These are phyloP conservation scores for Austropuccinia psidii DNA, from an alignment of 1,284 basidiomycete species.

Conservation along the genomic window DNA sequence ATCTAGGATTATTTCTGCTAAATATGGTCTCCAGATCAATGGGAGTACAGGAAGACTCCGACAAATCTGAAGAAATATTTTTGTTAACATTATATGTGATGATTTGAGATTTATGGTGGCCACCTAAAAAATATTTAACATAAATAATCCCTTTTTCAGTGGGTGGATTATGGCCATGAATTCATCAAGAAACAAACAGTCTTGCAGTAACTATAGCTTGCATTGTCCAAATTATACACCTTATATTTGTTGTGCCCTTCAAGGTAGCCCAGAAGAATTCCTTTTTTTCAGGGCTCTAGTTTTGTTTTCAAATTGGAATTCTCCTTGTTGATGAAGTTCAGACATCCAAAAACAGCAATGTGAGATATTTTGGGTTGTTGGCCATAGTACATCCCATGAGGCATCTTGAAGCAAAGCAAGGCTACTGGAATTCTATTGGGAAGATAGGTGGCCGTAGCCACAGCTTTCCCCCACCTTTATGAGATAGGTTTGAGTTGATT, in stretches of 20 bases:
- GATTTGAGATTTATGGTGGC: too few relatives aligned
- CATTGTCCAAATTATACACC: too few relatives aligned
- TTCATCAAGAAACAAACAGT: too few relatives aligned
- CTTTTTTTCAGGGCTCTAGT: not conserved
- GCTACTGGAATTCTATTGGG: not conserved
- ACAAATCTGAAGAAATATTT: too few relatives aligned
- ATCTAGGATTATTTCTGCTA: too few relatives aligned
- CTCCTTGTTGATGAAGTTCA: not conserved
- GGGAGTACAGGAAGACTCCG: too few relatives aligned
- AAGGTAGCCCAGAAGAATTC: not conserved
- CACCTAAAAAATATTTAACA: too few relatives aligned
- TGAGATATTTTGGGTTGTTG: not conserved
- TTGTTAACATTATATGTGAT: too few relatives aligned
- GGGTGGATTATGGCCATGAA: too few relatives aligned
- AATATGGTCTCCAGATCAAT: too few relatives aligned
- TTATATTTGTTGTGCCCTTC: not conserved
- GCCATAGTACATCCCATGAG: not conserved
- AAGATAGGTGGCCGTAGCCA: not conserved
- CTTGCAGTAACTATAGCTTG: too few relatives aligned
- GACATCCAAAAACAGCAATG: conserved; percentile 2
- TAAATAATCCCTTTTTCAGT: too few relatives aligned
- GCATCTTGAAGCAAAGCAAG: not conserved
- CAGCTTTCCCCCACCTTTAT: not conserved
- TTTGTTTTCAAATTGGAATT: not conserved
- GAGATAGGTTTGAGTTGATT: not conserved